These are phyloP conservation scores for Calycina marina DNA, from an alignment of 2,329 filamentous ascomycete species.

Conservation along the genomic window DNA sequence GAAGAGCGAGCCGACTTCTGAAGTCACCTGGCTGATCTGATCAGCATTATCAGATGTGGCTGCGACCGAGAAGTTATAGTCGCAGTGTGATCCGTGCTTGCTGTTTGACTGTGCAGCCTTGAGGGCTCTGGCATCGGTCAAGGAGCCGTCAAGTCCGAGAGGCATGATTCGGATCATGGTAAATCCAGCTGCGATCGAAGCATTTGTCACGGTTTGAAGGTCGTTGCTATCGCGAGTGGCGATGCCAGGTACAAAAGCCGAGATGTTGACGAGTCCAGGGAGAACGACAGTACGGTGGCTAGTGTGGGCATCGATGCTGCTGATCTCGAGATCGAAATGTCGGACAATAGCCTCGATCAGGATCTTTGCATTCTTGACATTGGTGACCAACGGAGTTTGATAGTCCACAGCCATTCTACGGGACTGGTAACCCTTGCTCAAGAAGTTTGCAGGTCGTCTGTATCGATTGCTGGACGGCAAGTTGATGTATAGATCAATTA, in stretches of 20 bases:
- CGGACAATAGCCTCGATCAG: conserved; percentile 86
- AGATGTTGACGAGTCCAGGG: conserved; percentile 63
- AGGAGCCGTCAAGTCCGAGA: conserved; percentile 54
- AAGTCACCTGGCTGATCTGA: conserved; percentile 57
- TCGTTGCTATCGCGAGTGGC: conserved; percentile 49
- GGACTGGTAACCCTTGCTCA: conserved; percentile 94
- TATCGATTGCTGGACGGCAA: conserved; percentile 97
- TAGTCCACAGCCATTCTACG: conserved; percentile 92
- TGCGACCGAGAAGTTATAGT: conserved; percentile 68
- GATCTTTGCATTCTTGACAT: conserved; percentile 98
- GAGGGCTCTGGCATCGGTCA: conserved; percentile 58
- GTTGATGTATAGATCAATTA: conserved; percentile 98
- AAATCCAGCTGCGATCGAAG: conserved; percentile 61
- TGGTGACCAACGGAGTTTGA: conserved; percentile 92
- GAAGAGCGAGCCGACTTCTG: conserved; percentile 66
- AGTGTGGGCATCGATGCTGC: conserved; percentile 78
- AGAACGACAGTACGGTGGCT: conserved; percentile 66
- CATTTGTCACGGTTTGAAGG: conserved; percentile 54
- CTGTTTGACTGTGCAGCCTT: conserved; percentile 59
- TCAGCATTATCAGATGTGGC: conserved; percentile 60
- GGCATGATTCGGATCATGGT: conserved; percentile 72
- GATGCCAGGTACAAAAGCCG: conserved; percentile 66
- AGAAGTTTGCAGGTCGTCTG: conserved; percentile 91
- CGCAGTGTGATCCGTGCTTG: conserved; percentile 52
- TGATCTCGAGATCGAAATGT: conserved; percentile 72